Percentiles rank a stretch among this genome's conserved stretches.
Conservation (phyloP, 495 filamentous ascomycete genomes). For the Penicillium argentinense region DNA sequence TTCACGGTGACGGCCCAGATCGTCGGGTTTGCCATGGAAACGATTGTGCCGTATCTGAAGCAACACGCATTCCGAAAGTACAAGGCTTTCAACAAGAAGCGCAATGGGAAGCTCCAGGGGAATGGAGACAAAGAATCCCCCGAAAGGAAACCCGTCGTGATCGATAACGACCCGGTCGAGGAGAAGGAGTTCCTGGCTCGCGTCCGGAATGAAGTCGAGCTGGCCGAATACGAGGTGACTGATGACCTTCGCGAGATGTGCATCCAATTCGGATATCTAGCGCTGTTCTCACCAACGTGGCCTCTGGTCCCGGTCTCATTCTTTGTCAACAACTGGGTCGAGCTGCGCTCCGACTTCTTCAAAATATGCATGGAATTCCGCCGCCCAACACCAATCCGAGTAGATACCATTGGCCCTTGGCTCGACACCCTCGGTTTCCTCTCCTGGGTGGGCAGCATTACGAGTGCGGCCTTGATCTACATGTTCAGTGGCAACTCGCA, state of each 20-base stretch:
- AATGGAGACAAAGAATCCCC: conserved; percentile 28
- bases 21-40: conserved; percentile 82
- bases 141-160: conserved; percentile 15
- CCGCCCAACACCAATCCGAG: conserved; percentile 79
- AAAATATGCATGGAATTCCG: conserved; percentile 93
- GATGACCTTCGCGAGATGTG: conserved; percentile 93
- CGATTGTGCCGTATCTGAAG: conserved; percentile 82
- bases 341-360: conserved; percentile 87
- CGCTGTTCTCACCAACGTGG: conserved; percentile 91
- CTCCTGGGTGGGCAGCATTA: conserved; percentile 88
- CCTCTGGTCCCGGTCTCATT: conserved; percentile 86
- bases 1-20: conserved; percentile 95
- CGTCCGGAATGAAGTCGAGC: conserved; percentile 83
- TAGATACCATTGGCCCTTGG: conserved; percentile 96
- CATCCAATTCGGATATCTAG: conserved; percentile 91
- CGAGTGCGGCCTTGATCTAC: conserved; percentile 80
- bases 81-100: conserved; percentile 54
- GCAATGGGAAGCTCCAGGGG: conserved; percentile 24
- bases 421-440: conserved; percentile 82
- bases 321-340: conserved; percentile 94
- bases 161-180: conserved; percentile 58
- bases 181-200: conserved; percentile 76
- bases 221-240: conserved; percentile 83
- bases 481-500: conserved; percentile 70
- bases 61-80: conserved; percentile 70